These are phyloP conservation scores for Leccinum pellstonianum DNA, from an alignment of 768 basidiomycete species.

Conservation along the genomic window DNA sequence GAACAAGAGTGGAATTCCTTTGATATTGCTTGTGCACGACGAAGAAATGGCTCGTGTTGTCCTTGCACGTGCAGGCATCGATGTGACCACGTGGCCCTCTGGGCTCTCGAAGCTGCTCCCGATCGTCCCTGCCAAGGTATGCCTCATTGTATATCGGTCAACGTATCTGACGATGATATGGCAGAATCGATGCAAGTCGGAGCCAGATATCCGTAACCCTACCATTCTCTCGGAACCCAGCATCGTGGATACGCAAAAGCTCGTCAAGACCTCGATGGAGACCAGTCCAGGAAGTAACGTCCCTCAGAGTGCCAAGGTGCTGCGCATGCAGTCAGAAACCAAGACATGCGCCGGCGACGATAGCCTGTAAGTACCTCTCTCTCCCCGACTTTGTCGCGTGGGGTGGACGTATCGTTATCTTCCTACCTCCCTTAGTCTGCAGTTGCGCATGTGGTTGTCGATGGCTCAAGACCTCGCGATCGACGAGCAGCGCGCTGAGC, in stretches of 20 bases:
- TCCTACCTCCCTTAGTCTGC: constrained; percentile 28
- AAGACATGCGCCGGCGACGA: constrained; percentile 53
- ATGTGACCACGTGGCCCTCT: constrained; percentile 40
- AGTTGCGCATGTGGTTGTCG: constrained; percentile 44
- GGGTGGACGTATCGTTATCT: not conserved
- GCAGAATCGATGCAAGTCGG: constrained; percentile 14
- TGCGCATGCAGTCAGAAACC: constrained; percentile 34
- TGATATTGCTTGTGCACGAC: constrained; percentile 49
- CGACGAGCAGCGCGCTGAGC: constrained; percentile 41
- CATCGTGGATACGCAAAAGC: constrained; percentile 41
- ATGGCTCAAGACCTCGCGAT: constrained; percentile 47
- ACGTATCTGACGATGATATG: not conserved
- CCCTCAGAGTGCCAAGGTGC: constrained; percentile 33
- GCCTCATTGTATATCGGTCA: not conserved
- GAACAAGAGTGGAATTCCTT: constrained; percentile 29
- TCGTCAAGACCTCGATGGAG: constrained; percentile 43
- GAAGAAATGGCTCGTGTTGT: constrained; percentile 39
- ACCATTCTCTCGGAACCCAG: constrained; percentile 27
- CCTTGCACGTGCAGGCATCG: constrained; percentile 42
- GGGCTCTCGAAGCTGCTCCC: constrained; percentile 34
- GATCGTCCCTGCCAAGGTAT: constrained; percentile 5
- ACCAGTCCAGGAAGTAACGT: constrained; percentile 23
- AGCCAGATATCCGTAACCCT: not conserved
- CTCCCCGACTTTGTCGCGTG: not conserved
- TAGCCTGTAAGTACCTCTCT: constrained; percentile 39